Evolutionary conservation across 2,329 filamentous ascomycete genomes (phyloP).

Genomic region (Amylocarpus encephaloides): DNA sequence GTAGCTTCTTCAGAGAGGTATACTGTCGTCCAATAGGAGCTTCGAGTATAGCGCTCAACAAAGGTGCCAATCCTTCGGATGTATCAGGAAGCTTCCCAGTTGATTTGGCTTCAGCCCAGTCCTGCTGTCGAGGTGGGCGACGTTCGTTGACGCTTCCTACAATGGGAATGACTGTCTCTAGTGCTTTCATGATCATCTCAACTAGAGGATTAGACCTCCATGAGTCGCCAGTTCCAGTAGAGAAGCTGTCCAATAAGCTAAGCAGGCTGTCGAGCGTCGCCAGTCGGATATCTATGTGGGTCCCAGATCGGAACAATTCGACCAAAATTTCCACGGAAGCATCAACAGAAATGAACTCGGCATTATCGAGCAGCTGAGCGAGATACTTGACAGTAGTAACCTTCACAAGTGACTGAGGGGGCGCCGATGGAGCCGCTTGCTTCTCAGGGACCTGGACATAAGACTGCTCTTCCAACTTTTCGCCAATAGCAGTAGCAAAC

Average conservation of each 20-base stretch:
- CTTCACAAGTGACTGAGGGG: slow-evolving; percentile 29
- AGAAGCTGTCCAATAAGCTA: slow-evolving; percentile 23
- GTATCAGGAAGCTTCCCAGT: too few relatives aligned
- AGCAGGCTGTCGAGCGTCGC: slow-evolving; percentile 33
- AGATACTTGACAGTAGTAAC: slow-evolving; percentile 39
- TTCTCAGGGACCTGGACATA: slow-evolving; percentile 10
- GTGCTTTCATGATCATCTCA: slow-evolving; percentile 19
- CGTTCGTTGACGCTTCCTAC: slow-evolving; percentile 34
- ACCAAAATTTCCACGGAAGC: slow-evolving; percentile 95
- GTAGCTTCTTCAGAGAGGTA: not conserved
- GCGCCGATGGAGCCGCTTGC: slow-evolving; percentile 2
- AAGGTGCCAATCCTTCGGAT: slow-evolving; percentile 7
- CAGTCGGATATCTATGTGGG: slow-evolving; percentile 35
- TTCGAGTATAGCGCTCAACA: slow-evolving; percentile 7
- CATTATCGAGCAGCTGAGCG: slow-evolving; percentile 33
- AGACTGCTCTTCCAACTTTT: slow-evolving; percentile 13
- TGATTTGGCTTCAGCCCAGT: slow-evolving; percentile 27
- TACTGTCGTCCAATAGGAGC: slow-evolving; percentile 1
- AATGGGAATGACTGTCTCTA: slow-evolving; percentile 31
- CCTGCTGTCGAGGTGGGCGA: slow-evolving; percentile 24
- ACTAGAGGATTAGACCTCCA: slow-evolving; percentile 11
- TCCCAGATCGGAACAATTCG: slow-evolving; percentile 76
- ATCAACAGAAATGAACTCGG: slow-evolving; percentile 45
- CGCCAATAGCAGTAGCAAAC: too few relatives aligned
- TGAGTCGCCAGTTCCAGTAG: slow-evolving; percentile 10